Evolutionary conservation across 2,329 filamentous ascomycete genomes (phyloP), one percentile per base, ranked within the genome.

Genomic region (Fusarium decemcellulare): DNA sequence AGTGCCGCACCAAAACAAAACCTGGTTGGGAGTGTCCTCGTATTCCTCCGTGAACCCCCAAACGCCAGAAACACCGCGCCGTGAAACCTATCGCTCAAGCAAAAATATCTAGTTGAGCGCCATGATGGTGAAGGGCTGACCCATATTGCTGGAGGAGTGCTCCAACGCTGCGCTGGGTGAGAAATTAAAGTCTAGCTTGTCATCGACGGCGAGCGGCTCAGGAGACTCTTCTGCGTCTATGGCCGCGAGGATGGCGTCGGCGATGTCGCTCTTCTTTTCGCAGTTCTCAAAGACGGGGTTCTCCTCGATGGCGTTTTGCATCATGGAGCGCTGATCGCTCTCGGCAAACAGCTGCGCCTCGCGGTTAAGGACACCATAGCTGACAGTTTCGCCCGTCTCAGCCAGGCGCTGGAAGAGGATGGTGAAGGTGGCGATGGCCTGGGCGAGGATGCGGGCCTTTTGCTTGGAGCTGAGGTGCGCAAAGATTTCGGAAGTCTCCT

Each of bases 111-210:
- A 75, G 67, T 75, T 75, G 53, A 75, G 68, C 18, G 73, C 51
- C 73, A 75, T 75, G 54, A 75, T 72, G 55, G 66, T 73, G 44
- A 75, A 75, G 8, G 73, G 72, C 27, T 72, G 39, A 12, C 73
- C 73, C 66, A 71, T 73, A 47, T 72, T 75, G 61, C 70, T 75
- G 44, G 63, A 23, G 4, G 18, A 60, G 47, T 74, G 72, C 16
- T 75, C 73, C 8, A 68, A 51, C 6, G 61, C 73, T 2, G 73
- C 66, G n/a, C 63, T 64, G 8, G 73, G 63, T 1, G 70, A 67
- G 43, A 75, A 71, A 4, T 57, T 47, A 27, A 73, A 75, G 39
- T 74, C 72, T 3, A 67, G 32, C 40, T 74, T 74, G 51, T 75
- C 73, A 27, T 75, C 73, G 15, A 56, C 66, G 5, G 64, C 72